Conservation (phyloP, 768 basidiomycete species). For the Leccinum boreale region DNA sequence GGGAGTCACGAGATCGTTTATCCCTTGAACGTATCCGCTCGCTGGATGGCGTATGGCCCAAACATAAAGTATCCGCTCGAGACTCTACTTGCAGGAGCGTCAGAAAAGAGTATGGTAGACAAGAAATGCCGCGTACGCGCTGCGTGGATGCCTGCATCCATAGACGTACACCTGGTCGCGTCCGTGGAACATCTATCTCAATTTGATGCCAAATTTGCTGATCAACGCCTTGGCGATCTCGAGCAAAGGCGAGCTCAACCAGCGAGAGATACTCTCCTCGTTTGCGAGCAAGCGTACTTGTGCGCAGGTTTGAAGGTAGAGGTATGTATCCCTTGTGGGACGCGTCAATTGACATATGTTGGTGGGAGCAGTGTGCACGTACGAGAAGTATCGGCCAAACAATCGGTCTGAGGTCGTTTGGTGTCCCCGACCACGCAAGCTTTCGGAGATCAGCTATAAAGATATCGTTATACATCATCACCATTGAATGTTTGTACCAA, state of each 20-base stretch:
- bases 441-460: conserved; percentile 75
- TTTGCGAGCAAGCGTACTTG: conserved; percentile 80
- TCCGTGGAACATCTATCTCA: conserved; percentile 96
- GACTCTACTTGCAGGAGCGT: conserved; percentile 51
- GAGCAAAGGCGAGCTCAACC: conserved; percentile 85
- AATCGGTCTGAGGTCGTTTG: conserved; percentile 80
- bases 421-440: conserved; percentile 94
- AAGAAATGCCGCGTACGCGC: conserved; percentile 50
- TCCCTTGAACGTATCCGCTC: conserved; percentile 98
- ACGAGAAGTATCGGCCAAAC: conserved; percentile 95
- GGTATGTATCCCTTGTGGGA: conserved; percentile 85
- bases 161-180: conserved; percentile 82
- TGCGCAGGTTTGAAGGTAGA: conserved; percentile 70
- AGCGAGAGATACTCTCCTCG: conserved; percentile 88
- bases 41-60: conserved; percentile 99
- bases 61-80: conserved; percentile 95
- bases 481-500: background rate
- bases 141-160: conserved; percentile 94
- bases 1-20: conserved; percentile 96
- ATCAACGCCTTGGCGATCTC: conserved; percentile 82
- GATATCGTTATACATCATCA: conserved; percentile 6
- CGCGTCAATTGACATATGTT: conserved; percentile 4
- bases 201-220: conserved; percentile 99
- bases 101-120: conserved; percentile 4
- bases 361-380: conserved; percentile 29